These are phyloP conservation scores for Penicillium herquei DNA, from an alignment of 495 filamentous ascomycete species.

Conservation along the genomic window DNA sequence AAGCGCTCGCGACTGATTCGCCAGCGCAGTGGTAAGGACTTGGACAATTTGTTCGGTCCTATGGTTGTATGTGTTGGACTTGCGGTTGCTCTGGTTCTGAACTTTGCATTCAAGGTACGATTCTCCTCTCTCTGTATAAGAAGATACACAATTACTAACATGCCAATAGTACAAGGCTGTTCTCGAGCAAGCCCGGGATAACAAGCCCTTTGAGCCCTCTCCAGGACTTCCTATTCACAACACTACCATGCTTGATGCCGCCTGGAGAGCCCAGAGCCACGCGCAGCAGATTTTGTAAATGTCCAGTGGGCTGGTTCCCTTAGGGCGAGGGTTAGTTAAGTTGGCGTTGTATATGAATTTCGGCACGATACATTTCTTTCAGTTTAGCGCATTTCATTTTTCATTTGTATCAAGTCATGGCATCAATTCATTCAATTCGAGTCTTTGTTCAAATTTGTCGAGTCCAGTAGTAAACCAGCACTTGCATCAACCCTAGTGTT, in stretches of 20 bases:
- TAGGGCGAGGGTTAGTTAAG: background rate
- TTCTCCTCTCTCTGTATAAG: background rate
- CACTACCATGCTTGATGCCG: conserved; percentile 9
- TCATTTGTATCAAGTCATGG: conserved; percentile 9
- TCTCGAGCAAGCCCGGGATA: conserved; percentile 23
- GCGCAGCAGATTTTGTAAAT: conserved; percentile 24
- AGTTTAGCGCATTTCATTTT: conserved; percentile 7
- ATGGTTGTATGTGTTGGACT: conserved; percentile 79
- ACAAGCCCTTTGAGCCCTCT: conserved; percentile 16
- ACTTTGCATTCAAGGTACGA: conserved; percentile 77
- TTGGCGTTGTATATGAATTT: conserved; percentile 2
- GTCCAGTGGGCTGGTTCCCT: background rate
- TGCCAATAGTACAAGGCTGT: conserved; percentile 31
- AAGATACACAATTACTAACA: conserved; percentile 15
- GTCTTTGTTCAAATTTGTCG: too few species aligned
- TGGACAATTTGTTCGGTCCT: conserved; percentile 84
- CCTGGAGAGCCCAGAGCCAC: conserved; percentile 18
- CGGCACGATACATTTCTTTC: background rate
- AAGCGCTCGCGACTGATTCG: conserved; percentile 74
- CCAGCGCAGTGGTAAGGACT: conserved; percentile 82
- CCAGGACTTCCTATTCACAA: conserved; percentile 11
- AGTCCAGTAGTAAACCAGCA: too few species aligned
- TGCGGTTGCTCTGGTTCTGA: conserved; percentile 73
- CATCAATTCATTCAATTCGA: too few species aligned
- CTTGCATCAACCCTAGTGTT: too few species aligned